These are phyloP conservation scores for Fusarium paranaense DNA, from an alignment of 2,329 filamentous ascomycete genomes.

Conservation along the genomic window DNA sequence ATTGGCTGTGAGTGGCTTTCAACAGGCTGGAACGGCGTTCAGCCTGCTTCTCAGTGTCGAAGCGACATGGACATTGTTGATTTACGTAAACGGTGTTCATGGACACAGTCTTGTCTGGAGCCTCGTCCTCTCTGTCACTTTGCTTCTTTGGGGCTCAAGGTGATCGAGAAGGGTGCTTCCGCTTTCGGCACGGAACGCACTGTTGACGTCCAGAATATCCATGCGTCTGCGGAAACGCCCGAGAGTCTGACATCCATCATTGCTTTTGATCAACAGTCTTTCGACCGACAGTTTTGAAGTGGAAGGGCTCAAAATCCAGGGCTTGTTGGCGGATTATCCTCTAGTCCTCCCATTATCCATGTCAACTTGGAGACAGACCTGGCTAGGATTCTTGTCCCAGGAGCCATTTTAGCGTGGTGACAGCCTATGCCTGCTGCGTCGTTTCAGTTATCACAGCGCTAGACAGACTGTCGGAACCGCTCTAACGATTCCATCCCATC, in stretches of 20 bases:
- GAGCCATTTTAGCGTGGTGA: constrained; percentile 41
- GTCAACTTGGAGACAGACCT: constrained; percentile 10
- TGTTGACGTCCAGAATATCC: neutral
- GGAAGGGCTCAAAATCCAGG: neutral
- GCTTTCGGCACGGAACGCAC: neutral
- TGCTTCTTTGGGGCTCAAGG: constrained; percentile 7
- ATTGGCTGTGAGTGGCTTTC: constrained; percentile 2
- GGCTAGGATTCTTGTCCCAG: constrained; percentile 27
- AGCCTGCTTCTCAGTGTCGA: neutral
- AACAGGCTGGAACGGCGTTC: neutral
- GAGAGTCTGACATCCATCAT: neutral
- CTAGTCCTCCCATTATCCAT: constrained; percentile 17
- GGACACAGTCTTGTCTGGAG: neutral
- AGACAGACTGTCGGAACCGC: constrained; percentile 45
- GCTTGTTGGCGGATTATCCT: neutral
- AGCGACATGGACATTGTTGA: neutral
- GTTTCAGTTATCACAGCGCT: constrained; percentile 44
- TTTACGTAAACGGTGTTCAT: constrained; percentile 1
- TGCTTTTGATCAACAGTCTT: neutral
- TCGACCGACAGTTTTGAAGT: neutral
- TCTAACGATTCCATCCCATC: constrained; percentile 38
- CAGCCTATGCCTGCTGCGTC: constrained; percentile 37
- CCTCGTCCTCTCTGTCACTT: neutral
- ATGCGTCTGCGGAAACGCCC: neutral
- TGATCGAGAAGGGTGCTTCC: constrained; percentile 11